Base-by-base conservation (phyloP, 2,329 filamentous ascomycete species). In the Diaporthe velutina region DNA sequence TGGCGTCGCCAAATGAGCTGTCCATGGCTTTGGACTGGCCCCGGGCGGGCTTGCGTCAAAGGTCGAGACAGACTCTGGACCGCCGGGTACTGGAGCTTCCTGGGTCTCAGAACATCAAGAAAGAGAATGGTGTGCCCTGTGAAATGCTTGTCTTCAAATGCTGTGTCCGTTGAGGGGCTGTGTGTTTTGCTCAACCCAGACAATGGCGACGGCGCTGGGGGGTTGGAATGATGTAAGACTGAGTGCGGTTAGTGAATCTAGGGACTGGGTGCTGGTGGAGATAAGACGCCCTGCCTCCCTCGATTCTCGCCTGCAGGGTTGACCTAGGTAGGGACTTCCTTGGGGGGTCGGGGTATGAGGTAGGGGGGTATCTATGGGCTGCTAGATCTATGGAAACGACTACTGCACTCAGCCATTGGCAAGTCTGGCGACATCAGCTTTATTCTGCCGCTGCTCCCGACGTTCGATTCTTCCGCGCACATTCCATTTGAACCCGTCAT, bases 1-100 rank as follows among this genome's bases (percentile, higher is more conserved):
- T 52, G 61, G 71, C 75, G 25, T 76, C 75, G 48, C 73, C 73
- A 22, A 76, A 73, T 19, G 67, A 55, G 73, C 52, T 74, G 55
- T 76, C 75, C 75, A 76, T 76, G 72, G 35, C 54, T 55, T 28
- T 40, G 58, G 45, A 66, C 60, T 54, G 35, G 30, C 17, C 33
- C 28, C 25, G 48, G 25, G 38, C 57, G 19, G 35, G 25, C 19
- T 64, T 40, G 45, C 6, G 38, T 70, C 38, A 42, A 35, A n/a
- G 57, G 33, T 3, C 13, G 25, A 40, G 57, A 35, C 22, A 28
- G 54, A 17, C 30, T 42, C 57, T 72, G 70, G 70, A 64, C 70
- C 35, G 50, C 48, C 7, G 38, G 35, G 57, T 42, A 45, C 57
- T 54, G 48, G 45, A 64, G 45, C 57, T 54, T 13, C n/a, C 48